These are phyloP conservation scores for Psilocybe subaeruginosa DNA, from an alignment of 768 basidiomycete genomes.

Conservation along the genomic window DNA sequence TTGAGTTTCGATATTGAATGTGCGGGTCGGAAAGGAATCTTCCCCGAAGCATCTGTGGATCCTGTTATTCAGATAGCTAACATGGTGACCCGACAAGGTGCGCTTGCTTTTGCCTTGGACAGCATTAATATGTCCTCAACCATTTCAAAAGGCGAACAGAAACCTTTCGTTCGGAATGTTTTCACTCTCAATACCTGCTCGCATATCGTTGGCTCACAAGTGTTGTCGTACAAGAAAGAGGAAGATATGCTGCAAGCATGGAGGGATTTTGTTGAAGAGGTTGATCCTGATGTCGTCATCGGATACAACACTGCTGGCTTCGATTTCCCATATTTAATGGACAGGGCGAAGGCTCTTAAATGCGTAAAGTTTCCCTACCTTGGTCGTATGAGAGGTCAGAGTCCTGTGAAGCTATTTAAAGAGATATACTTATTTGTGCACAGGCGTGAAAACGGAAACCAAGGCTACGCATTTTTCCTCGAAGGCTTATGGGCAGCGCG, in stretches of 20 bases:
- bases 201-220: conserved; percentile 97
- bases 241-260: conserved; percentile 75
- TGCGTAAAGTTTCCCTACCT: conserved; percentile 69
- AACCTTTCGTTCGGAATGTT: conserved; percentile 95
- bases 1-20: conserved; percentile 99
- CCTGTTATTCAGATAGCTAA: conserved; percentile 99
- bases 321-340: conserved; percentile 95
- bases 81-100: conserved; percentile 98
- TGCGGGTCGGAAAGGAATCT: conserved; percentile 96
- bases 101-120: conserved; percentile 14
- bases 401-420: neutral
- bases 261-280: conserved; percentile 86
- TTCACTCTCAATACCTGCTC: conserved; percentile 96
- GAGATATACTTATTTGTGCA: neutral
- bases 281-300: conserved; percentile 94
- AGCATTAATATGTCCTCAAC: neutral
- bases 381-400: conserved; percentile 73
- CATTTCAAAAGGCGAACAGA: conserved; percentile 69
- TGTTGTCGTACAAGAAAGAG: conserved; percentile 82
- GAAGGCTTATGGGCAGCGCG: conserved; percentile 95
- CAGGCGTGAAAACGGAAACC: conserved; percentile 76
- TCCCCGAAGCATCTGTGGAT: conserved; percentile 88
- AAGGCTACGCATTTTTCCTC: conserved; percentile 98
- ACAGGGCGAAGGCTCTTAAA: conserved; percentile 86
- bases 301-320: conserved; percentile 95